A percentile compares a stretch with the other conserved stretches of the same genome.
Evolutionary conservation across 371 early-diverging fungal species (phyloP).

Genomic region (Apophysomyces trapeziformis): DNA sequence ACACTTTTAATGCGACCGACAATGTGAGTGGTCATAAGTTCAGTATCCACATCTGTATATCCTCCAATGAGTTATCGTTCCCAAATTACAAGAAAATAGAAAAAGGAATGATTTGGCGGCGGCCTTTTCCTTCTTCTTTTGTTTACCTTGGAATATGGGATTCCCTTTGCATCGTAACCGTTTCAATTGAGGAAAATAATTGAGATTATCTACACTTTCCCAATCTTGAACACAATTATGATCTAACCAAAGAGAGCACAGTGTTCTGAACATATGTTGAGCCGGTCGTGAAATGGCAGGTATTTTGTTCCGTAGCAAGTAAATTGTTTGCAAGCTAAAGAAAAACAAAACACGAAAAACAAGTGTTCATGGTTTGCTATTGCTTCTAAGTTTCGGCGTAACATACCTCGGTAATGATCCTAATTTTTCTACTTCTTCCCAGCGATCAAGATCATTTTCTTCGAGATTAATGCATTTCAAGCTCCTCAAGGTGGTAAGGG

Average conservation of each 20-base stretch:
- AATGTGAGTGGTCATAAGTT: constrained; percentile 32
- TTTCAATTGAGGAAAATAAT: constrained; percentile 38
- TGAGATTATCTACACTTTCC: constrained; percentile 50
- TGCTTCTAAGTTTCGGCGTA: background rate
- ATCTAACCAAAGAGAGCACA: constrained; percentile 50
- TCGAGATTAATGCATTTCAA: constrained; percentile 71
- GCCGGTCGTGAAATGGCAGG: constrained; percentile 16
- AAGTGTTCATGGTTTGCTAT: background rate
- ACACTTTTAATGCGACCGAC: constrained; percentile 41
- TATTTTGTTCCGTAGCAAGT: constrained; percentile 56
- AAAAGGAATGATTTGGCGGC: too few species aligned
- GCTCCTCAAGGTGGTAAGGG: constrained; percentile 43
- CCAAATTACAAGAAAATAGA: too few species aligned
- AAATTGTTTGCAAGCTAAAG: constrained; percentile 44
- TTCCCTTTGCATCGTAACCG: constrained; percentile 55
- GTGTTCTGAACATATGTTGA: constrained; percentile 25
- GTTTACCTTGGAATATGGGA: constrained; percentile 48
- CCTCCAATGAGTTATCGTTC: background rate
- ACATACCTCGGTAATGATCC: constrained; percentile 52
- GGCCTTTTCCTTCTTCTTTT: too few species aligned
- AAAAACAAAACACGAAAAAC: too few species aligned
- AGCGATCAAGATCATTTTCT: constrained; percentile 60
- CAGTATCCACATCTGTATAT: constrained; percentile 25
- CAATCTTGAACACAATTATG: constrained; percentile 46
- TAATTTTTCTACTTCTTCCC: constrained; percentile 58